phyloP scores from a whole-genome alignment of 2,329 filamentous ascomycete species.

The Chaetomiaceae sp. region DNA sequence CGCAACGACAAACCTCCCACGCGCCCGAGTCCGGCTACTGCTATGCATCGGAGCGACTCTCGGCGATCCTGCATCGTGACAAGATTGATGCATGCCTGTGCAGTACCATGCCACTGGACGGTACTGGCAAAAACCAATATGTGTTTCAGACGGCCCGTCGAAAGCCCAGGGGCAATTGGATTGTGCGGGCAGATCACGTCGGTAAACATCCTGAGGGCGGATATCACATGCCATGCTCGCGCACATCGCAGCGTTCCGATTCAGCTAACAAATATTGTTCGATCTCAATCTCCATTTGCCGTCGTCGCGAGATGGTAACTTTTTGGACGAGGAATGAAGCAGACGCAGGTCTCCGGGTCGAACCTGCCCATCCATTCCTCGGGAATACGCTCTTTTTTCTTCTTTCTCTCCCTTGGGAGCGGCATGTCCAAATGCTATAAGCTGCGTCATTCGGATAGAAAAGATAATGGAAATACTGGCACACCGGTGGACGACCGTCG shows the following conservation, averaged over 20 bases:
- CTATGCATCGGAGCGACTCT: slow-evolving; percentile 14
- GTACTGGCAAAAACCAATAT: neutral
- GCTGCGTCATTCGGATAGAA: no score
- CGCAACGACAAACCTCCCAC: neutral
- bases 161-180: slow-evolving; percentile 7
- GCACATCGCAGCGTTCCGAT: neutral
- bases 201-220: neutral
- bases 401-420: no score
- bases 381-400: no score
- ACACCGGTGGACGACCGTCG: no score
- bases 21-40: neutral
- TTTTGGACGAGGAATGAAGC: neutral
- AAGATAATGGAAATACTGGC: no score
- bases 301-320: no score
- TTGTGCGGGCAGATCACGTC: slow-evolving; percentile 2
- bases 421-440: no score
- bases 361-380: no score
- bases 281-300: no score
- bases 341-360: neutral
- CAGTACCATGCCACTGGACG: neutral
- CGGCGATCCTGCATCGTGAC: slow-evolving; percentile 1
- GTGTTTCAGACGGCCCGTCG: slow-evolving; percentile 1
- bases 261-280: neutral
- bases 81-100: slow-evolving; percentile 8
- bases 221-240: neutral